Conservation (phyloP, 768 basidiomycete genomes). For the Lentinula sp. region DNA sequence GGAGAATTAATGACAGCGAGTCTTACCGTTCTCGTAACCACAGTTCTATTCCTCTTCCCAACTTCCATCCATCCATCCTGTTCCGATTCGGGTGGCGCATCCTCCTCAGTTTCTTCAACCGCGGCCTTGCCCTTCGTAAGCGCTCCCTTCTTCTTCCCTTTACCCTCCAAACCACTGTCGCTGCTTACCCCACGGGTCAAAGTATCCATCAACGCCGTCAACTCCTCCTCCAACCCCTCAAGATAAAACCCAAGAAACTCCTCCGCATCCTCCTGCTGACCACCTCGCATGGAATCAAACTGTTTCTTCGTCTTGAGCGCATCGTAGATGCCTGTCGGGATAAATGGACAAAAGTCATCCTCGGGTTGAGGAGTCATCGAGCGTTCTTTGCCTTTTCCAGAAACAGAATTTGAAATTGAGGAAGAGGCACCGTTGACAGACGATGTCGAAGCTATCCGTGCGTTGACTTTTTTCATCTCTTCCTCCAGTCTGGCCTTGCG, state of each 20-base stretch:
- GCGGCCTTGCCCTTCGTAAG: neutral
- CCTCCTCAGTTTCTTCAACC: constrained; percentile 27
- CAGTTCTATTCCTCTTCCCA: constrained; percentile 77
- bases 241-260: constrained; percentile 98
- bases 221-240: constrained; percentile 90
- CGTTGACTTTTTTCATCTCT: constrained; percentile 9
- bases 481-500: constrained; percentile 20
- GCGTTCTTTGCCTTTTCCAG: constrained; percentile 31
- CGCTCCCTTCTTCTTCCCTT: neutral
- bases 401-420: constrained; percentile 12
- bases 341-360: constrained; percentile 63
- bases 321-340: constrained; percentile 84
- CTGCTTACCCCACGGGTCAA: neutral
- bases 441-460: neutral
- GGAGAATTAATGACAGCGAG: neutral
- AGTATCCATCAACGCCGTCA: constrained; percentile 22
- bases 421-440: neutral
- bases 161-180: neutral
- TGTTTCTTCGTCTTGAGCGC: constrained; percentile 91
- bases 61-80: constrained; percentile 91
- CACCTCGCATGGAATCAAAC: constrained; percentile 91
- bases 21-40: constrained; percentile 73
- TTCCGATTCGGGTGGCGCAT: constrained; percentile 35
- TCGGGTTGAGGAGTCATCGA: constrained; percentile 10
- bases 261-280: constrained; percentile 97